These are phyloP conservation scores for Beta lomatogona DNA, from an alignment of 179 eudicot genomes.

Conservation along the genomic window DNA sequence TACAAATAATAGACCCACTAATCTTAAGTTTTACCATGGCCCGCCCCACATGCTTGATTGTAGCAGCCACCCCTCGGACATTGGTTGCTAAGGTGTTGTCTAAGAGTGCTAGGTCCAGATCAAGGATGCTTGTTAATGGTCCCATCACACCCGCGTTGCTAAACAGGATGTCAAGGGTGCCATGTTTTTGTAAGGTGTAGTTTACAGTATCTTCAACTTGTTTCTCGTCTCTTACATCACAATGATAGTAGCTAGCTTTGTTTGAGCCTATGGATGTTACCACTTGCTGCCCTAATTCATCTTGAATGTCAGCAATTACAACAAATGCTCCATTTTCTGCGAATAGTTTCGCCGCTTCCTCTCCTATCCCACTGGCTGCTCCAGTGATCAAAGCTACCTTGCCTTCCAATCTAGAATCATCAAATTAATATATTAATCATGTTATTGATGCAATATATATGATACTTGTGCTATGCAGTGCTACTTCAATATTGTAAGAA, in stretches of 20 bases:
- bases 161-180: slow-evolving; percentile 43
- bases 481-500: neutral
- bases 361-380: slow-evolving; percentile 78
- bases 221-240: slow-evolving; percentile 40
- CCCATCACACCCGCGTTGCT: slow-evolving; percentile 73
- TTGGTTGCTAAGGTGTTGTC: slow-evolving; percentile 55
- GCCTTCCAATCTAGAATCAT: slow-evolving; percentile 50
- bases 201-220: slow-evolving; percentile 32
- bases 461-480: neutral
- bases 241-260: slow-evolving; percentile 37
- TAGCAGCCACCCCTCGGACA: slow-evolving; percentile 55
- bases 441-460: neutral
- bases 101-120: slow-evolving; percentile 48
- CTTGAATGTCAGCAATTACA: slow-evolving; percentile 63
- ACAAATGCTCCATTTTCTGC: slow-evolving; percentile 53
- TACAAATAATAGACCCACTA: slow-evolving; percentile 67
- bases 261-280: slow-evolving; percentile 40
- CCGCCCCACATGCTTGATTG: slow-evolving; percentile 58
- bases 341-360: slow-evolving; percentile 58
- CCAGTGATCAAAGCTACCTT: slow-evolving; percentile 83
- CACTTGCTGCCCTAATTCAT: slow-evolving; percentile 51
- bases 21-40: slow-evolving; percentile 56
- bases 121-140: slow-evolving; percentile 45
- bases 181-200: slow-evolving; percentile 28
- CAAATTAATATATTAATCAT: neutral